Evolutionary conservation across 768 basidiomycete species (phyloP).

Genomic region (Roridomyces roridus): DNA sequence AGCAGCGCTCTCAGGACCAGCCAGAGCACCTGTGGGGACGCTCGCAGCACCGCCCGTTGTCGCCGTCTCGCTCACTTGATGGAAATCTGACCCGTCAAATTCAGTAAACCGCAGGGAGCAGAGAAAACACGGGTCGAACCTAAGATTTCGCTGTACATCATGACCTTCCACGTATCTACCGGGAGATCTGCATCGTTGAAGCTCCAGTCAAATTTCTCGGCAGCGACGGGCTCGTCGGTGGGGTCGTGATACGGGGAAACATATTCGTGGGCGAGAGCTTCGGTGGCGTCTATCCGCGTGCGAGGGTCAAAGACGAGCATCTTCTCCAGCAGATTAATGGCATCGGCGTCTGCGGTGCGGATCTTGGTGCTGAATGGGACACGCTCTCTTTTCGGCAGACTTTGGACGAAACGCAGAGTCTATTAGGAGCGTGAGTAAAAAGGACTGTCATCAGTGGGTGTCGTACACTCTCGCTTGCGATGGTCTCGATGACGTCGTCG

Average conservation of each 20-base stretch:
- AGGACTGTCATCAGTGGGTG: slow-evolving; percentile 16
- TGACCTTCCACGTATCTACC: slow-evolving; percentile 99
- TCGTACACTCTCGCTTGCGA: slow-evolving; percentile 94
- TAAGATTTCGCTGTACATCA: slow-evolving; percentile 99
- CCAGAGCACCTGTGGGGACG: slow-evolving; percentile 71
- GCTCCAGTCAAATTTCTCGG: slow-evolving; percentile 97
- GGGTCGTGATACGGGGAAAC: slow-evolving; percentile 98
- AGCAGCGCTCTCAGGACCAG: slow-evolving; percentile 56
- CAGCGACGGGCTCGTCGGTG: slow-evolving; percentile 93
- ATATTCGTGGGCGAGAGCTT: slow-evolving; percentile 91
- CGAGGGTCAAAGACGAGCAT: slow-evolving; percentile 99
- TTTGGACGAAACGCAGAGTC: slow-evolving; percentile 99
- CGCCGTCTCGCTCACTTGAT: slow-evolving; percentile 70
- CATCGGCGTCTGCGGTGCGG: slow-evolving; percentile 85
- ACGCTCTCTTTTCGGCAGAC: slow-evolving; percentile 93
- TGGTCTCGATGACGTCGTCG: slow-evolving; percentile 99
- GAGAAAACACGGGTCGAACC: slow-evolving; percentile 51
- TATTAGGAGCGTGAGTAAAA: slow-evolving; percentile 35
- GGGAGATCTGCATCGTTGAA: slow-evolving; percentile 99
- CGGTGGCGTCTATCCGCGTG: slow-evolving; percentile 93
- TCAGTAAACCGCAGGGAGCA: not conserved
- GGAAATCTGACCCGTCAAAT: slow-evolving; percentile 62
- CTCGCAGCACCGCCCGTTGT: slow-evolving; percentile 44
- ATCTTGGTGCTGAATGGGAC: slow-evolving; percentile 96
- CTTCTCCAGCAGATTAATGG: slow-evolving; percentile 94